A percentile compares a stretch with the other conserved stretches of the same genome.
phyloP scores from a whole-genome alignment of 2,329 filamentous ascomycete genomes.

The Clarireedia sp. region DNA sequence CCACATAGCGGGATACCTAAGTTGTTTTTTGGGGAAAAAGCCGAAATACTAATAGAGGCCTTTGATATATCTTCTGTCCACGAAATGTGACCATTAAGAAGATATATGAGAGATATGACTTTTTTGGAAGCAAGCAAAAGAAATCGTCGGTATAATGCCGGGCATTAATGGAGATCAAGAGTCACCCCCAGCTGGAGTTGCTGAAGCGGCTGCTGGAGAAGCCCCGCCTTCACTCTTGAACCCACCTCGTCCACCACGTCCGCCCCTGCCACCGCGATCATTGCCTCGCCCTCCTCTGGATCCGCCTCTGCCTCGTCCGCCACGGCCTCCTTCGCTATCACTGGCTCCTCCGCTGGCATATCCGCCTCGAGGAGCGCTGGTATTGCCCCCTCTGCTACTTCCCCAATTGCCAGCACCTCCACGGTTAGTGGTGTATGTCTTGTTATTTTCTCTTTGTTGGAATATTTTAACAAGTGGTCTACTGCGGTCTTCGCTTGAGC shows the following conservation, averaged over 20 bases:
- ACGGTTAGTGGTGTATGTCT: constrained; percentile 46
- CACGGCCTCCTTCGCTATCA: constrained; percentile 57
- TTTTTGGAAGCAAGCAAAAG: constrained; percentile 26
- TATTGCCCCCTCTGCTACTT: constrained; percentile 54
- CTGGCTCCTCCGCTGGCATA: constrained; percentile 82
- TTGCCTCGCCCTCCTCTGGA: constrained; percentile 46
- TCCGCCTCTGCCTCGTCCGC: constrained; percentile 44
- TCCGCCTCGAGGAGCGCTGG: constrained; percentile 51
- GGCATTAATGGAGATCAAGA: constrained; percentile 12
- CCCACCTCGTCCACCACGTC: constrained; percentile 47
- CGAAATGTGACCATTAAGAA: constrained; percentile 27
- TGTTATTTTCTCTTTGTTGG: constrained; percentile 55
- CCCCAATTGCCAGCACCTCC: constrained; percentile 63
- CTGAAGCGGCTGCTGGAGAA: constrained; percentile 39
- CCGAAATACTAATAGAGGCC: constrained; percentile 20
- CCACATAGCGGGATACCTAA: constrained; percentile 20
- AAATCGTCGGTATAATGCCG: constrained; percentile 7
- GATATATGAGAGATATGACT: constrained; percentile 26
- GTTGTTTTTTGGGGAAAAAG: constrained; percentile 15
- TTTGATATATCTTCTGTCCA: constrained; percentile 24
- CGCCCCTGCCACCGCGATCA: constrained; percentile 48
- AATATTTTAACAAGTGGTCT: constrained; percentile 80
- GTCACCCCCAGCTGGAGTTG: constrained; percentile 36
- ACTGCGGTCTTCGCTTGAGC: constrained; percentile 60
- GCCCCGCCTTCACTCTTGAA: constrained; percentile 48